Evolutionary conservation across 2,329 filamentous ascomycete genomes (phyloP).

Genomic region (Botrytis aclada): DNA sequence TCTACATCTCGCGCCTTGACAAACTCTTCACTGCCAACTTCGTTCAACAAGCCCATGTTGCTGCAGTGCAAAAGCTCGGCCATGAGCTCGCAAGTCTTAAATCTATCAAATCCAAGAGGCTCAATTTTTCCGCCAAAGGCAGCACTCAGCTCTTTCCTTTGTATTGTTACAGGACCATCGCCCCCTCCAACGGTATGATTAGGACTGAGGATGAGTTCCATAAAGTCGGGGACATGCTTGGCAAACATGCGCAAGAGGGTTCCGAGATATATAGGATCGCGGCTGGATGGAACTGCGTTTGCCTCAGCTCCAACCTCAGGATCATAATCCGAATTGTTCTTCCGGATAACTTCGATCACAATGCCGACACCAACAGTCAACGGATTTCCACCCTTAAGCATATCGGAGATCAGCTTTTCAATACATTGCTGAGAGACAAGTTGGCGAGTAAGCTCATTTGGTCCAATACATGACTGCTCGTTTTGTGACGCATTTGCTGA

Average conservation of each 20-base stretch:
- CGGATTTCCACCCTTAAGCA: slow-evolving; percentile 91
- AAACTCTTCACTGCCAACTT: slow-evolving; percentile 82
- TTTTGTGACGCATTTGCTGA: slow-evolving; percentile 97
- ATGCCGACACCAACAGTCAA: slow-evolving; percentile 96
- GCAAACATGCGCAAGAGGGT: slow-evolving; percentile 87
- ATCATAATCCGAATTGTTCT: slow-evolving; percentile 99
- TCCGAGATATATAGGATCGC: slow-evolving; percentile 93
- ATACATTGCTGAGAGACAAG: slow-evolving; percentile 85
- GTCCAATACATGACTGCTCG: slow-evolving; percentile 97
- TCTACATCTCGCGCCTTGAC: slow-evolving; percentile 77
- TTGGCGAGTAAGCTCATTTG: slow-evolving; percentile 93
- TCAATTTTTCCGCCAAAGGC: slow-evolving; percentile 91
- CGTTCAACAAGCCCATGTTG: slow-evolving; percentile 96
- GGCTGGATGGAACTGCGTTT: slow-evolving; percentile 73
- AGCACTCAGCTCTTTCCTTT: slow-evolving; percentile 72
- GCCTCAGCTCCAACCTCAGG: slow-evolving; percentile 82
- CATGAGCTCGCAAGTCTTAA: slow-evolving; percentile 99
- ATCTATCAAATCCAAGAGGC: slow-evolving; percentile 92
- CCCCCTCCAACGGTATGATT: slow-evolving; percentile 55
- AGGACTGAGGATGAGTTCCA: slow-evolving; percentile 80
- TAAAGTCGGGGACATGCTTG: slow-evolving; percentile 88
- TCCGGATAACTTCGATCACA: slow-evolving; percentile 96
- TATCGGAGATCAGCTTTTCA: slow-evolving; percentile 79
- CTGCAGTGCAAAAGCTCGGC: slow-evolving; percentile 95
- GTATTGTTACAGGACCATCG: slow-evolving; percentile 57